A percentile compares a stretch with the other conserved stretches of the same genome.
phyloP scores from a whole-genome alignment of 495 filamentous ascomycete species.

The Halenospora varia region DNA sequence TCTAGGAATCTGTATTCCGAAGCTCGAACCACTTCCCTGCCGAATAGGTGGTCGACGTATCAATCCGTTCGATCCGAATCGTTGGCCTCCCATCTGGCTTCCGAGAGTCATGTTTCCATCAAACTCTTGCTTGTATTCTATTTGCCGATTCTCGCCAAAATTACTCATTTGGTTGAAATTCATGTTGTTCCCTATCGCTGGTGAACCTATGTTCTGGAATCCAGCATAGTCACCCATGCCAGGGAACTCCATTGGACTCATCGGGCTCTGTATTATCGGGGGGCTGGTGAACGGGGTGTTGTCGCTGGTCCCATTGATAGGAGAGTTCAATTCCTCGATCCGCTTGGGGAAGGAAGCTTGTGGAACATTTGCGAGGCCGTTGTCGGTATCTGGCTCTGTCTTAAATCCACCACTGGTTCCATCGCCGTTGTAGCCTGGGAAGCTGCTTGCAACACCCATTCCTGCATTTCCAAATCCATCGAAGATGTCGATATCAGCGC shows the following conservation, averaged over 20 bases:
- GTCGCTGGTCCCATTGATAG: conserved; percentile 4
- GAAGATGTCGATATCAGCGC: conserved; percentile 49
- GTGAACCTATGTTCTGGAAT: conserved; percentile 16
- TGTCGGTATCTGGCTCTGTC: conserved; percentile 19
- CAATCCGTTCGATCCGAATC: neutral
- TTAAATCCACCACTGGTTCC: conserved; percentile 22
- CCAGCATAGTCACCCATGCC: conserved; percentile 17
- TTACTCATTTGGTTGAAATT: conserved; percentile 8
- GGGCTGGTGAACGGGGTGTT: conserved; percentile 20
- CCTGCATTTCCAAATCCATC: conserved; percentile 51
- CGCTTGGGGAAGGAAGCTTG: conserved; percentile 12
- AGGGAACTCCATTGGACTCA: conserved; percentile 23
- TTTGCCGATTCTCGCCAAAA: conserved; percentile 17
- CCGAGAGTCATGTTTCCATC: conserved; percentile 1
- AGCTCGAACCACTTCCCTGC: conserved; percentile 13
- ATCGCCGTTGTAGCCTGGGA: conserved; percentile 24
- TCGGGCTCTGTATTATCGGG: conserved; percentile 13
- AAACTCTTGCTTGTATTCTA: conserved; percentile 21
- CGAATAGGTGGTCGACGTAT: conserved; percentile 19
- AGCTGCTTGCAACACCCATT: conserved; percentile 32
- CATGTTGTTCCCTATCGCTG: conserved; percentile 10
- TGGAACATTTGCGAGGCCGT: conserved; percentile 1
- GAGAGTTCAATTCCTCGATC: conserved; percentile 21
- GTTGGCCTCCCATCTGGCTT: neutral
- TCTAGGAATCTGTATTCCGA: conserved; percentile 20